Percentiles rank a stretch among this genome's conserved stretches.
These are phyloP conservation scores for Yamadazyma conglobata DNA, from an alignment of 1,139 yeast species.

Conservation along the genomic window DNA sequence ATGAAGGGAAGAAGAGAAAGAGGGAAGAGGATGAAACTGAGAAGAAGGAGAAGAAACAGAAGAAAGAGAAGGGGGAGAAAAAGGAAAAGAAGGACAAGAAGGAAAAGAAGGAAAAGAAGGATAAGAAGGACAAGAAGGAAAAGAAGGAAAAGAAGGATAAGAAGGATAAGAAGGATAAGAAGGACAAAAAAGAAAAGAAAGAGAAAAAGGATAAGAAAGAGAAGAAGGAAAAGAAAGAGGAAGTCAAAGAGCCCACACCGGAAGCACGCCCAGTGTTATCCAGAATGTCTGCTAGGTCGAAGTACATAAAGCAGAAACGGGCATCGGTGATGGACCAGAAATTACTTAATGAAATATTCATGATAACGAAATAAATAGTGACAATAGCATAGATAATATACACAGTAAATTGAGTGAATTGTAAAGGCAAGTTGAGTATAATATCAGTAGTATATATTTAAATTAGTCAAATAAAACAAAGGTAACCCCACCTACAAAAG, in stretches of 20 bases:
- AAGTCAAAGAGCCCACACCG: slow-evolving; percentile 2
- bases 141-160: slow-evolving; percentile 21
- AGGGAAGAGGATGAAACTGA: slow-evolving; percentile 24
- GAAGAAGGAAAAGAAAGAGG: slow-evolving; percentile 15
- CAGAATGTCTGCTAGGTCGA: slow-evolving; percentile 75
- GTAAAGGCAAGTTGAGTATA: no score
- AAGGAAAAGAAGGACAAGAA: slow-evolving; percentile 17
- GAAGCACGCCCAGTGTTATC: slow-evolving; percentile 41
- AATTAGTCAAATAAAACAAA: slow-evolving; percentile 24
- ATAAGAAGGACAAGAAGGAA: slow-evolving; percentile 24
- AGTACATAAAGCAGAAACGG: slow-evolving; percentile 83
- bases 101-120: slow-evolving; percentile 27
- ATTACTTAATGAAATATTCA: slow-evolving; percentile 86
- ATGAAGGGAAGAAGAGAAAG: slow-evolving; percentile 21
- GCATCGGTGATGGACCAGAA: slow-evolving; percentile 88
- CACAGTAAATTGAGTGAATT: no score
- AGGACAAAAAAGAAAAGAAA: slow-evolving; percentile 24
- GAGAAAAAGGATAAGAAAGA: slow-evolving; percentile 21
- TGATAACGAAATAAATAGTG: slow-evolving; percentile 69
- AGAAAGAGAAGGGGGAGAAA: slow-evolving; percentile 24
- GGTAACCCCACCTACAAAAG: slow-evolving; percentile 39
- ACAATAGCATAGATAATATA: slow-evolving; percentile 5
- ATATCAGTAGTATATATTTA: slow-evolving; percentile 1
- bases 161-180: slow-evolving; percentile 18
- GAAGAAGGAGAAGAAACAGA: slow-evolving; percentile 21